phyloP scores from a whole-genome alignment of 2,329 filamentous ascomycete species.

The Pseudopithomyces maydicus region DNA sequence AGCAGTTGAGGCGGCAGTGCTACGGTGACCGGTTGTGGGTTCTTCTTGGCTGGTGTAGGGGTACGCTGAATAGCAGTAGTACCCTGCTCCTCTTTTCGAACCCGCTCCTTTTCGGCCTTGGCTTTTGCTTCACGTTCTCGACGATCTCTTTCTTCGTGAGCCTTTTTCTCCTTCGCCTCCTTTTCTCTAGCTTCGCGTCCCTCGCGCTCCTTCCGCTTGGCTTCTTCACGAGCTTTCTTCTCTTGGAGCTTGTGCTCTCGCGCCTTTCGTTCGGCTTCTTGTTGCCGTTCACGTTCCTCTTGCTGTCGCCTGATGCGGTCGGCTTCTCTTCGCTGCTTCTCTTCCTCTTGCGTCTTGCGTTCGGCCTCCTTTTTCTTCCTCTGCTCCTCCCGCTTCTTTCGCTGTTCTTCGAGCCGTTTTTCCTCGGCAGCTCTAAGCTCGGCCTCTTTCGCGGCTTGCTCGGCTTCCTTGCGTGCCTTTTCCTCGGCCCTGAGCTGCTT shows the following conservation, averaged over 20 bases:
- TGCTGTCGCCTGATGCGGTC: conserved; percentile 79
- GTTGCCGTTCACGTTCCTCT: conserved; percentile 84
- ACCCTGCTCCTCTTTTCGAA: conserved; percentile 49
- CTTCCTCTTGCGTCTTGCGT: conserved; percentile 88
- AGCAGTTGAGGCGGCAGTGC: conserved; percentile 60
- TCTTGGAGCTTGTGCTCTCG: conserved; percentile 80
- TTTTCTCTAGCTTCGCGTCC: conserved; percentile 68
- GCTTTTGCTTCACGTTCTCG: conserved; percentile 65
- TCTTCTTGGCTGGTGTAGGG: conserved; percentile 36
- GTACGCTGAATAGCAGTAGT: conserved; percentile 35
- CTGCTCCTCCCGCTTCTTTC: conserved; percentile 84
- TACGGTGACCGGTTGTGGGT: conserved; percentile 49
- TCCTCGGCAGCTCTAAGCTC: conserved; percentile 76
- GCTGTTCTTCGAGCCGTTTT: conserved; percentile 79
- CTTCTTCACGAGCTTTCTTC: conserved; percentile 74
- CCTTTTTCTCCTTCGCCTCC: conserved; percentile 72
- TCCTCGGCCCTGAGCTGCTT: conserved; percentile 91
- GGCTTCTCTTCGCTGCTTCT: conserved; percentile 80
- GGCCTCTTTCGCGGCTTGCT: conserved; percentile 86
- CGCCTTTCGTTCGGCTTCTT: conserved; percentile 82
- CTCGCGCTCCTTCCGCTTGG: conserved; percentile 78
- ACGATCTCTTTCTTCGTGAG: conserved; percentile 61
- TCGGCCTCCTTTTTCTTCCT: conserved; percentile 89
- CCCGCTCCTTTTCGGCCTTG: conserved; percentile 50
- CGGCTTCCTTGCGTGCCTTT: conserved; percentile 83